Conservation (phyloP, 1,139 yeast genomes). For the Yamadazyma siamensis region DNA sequence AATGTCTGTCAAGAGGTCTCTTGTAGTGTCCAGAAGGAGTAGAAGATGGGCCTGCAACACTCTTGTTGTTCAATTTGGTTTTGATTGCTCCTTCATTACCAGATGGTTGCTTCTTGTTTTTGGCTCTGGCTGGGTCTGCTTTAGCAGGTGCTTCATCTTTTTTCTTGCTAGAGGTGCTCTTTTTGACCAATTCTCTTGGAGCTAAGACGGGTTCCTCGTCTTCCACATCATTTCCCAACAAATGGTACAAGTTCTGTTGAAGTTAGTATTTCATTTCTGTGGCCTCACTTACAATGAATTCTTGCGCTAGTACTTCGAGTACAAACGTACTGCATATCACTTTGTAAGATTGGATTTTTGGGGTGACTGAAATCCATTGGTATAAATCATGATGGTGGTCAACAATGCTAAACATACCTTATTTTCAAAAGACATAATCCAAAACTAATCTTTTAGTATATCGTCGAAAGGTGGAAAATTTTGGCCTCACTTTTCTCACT, state of each 20-base stretch:
- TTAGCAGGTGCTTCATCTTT: constrained; percentile 80
- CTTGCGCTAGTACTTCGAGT: background rate
- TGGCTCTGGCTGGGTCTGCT: constrained; percentile 80
- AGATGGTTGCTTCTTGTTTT: constrained; percentile 64
- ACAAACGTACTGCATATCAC: background rate
- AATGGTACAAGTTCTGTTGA: constrained; percentile 43
- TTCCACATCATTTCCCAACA: constrained; percentile 78
- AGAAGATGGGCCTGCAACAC: constrained; percentile 56
- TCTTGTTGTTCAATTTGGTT: constrained; percentile 72
- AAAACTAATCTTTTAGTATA: constrained; percentile 8
- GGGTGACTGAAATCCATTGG: no score
- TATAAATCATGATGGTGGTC: no score
- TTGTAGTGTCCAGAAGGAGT: constrained; percentile 56
- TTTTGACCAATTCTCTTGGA: constrained; percentile 77
- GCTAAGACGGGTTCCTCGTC: constrained; percentile 51
- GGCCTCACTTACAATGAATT: background rate
- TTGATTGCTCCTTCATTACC: constrained; percentile 92
- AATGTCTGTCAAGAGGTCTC: constrained; percentile 76
- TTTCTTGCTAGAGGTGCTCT: constrained; percentile 84
- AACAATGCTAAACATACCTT: constrained; percentile 45
- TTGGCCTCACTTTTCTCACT: constrained; percentile 15
- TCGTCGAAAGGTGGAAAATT: constrained; percentile 9
- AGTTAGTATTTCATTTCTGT: background rate
- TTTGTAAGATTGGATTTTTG: background rate
- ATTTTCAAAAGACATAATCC: constrained; percentile 45